Conservation (phyloP, 2,329 filamentous ascomycete genomes). For the Verticillium zaregamsianum region DNA sequence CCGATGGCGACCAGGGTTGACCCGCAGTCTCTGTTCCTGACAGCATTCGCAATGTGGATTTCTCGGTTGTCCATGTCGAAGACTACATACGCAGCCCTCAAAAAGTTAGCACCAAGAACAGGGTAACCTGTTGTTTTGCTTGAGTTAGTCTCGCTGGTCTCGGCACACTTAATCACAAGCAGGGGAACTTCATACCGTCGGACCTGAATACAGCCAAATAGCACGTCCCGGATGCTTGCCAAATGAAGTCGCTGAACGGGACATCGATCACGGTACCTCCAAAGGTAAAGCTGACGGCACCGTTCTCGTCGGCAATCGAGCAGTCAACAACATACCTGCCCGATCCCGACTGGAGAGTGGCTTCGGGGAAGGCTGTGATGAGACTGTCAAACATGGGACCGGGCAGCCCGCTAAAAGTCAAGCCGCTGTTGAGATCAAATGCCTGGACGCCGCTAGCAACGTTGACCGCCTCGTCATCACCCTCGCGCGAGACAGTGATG, state of each 20-base stretch:
- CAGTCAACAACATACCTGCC: slow-evolving; percentile 7
- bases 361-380: background rate
- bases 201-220: slow-evolving; percentile 9
- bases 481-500: slow-evolving; percentile 1
- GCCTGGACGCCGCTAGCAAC: slow-evolving; percentile 2
- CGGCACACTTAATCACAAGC: background rate
- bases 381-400: slow-evolving; percentile 6
- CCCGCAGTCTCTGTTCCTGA: slow-evolving; percentile 27
- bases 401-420: slow-evolving; percentile 9
- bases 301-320: slow-evolving; percentile 3
- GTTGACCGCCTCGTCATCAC: background rate
- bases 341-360: slow-evolving; percentile 2
- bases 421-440: slow-evolving; percentile 13
- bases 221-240: slow-evolving; percentile 3
- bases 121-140: slow-evolving; percentile 19
- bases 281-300: slow-evolving; percentile 13
- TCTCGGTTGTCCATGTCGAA: slow-evolving; percentile 36
- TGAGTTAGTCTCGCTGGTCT: background rate
- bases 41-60: slow-evolving; percentile 30
- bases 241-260: slow-evolving; percentile 14
- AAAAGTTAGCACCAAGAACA: slow-evolving; percentile 8
- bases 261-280: slow-evolving; percentile 12
- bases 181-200: background rate
- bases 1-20: slow-evolving; percentile 31
- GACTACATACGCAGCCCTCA: slow-evolving; percentile 9